Evolutionary conservation across 2,329 filamentous ascomycete genomes (phyloP).

Genomic region (Aspergillus sp.): DNA sequence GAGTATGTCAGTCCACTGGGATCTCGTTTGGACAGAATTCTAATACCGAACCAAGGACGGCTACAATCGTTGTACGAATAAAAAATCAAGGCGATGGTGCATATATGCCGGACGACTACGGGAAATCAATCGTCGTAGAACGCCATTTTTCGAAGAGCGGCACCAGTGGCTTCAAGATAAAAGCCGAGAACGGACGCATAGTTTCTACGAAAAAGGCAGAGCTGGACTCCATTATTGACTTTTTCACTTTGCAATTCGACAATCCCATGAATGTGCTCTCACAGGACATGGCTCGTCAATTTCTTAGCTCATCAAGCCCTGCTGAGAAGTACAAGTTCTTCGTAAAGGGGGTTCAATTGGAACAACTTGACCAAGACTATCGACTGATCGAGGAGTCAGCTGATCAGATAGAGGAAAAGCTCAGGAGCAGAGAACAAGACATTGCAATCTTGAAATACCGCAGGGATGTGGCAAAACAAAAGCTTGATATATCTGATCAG

Average conservation of each 20-base stretch:
- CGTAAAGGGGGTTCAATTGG: slow-evolving; percentile 87
- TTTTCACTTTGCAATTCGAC: slow-evolving; percentile 89
- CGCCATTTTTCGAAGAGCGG: slow-evolving; percentile 77
- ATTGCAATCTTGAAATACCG: slow-evolving; percentile 60
- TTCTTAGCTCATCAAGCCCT: slow-evolving; percentile 80
- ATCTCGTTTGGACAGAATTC: slow-evolving; percentile 1
- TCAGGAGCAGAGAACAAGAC: slow-evolving; percentile 62
- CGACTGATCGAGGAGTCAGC: slow-evolving; percentile 75
- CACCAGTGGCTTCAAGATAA: slow-evolving; percentile 81
- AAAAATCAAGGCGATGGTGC: slow-evolving; percentile 87
- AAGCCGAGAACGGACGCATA: slow-evolving; percentile 66
- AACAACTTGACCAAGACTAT: slow-evolving; percentile 90
- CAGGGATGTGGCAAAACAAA: slow-evolving; percentile 61
- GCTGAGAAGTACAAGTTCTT: slow-evolving; percentile 95
- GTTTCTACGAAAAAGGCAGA: slow-evolving; percentile 83
- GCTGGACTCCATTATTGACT: slow-evolving; percentile 89
- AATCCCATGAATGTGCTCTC: slow-evolving; percentile 96
- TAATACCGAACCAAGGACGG: slow-evolving; percentile 34
- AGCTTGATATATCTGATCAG: slow-evolving; percentile 65
- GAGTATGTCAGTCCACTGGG: slow-evolving; percentile 55
- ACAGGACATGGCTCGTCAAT: slow-evolving; percentile 91
- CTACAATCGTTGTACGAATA: slow-evolving; percentile 75
- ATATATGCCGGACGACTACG: slow-evolving; percentile 79
- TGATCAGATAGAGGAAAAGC: slow-evolving; percentile 67
- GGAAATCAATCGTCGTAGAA: slow-evolving; percentile 84